These are phyloP conservation scores for Moricandia arvensis DNA, from an alignment of 345 rosid genomes.

Conservation along the genomic window DNA sequence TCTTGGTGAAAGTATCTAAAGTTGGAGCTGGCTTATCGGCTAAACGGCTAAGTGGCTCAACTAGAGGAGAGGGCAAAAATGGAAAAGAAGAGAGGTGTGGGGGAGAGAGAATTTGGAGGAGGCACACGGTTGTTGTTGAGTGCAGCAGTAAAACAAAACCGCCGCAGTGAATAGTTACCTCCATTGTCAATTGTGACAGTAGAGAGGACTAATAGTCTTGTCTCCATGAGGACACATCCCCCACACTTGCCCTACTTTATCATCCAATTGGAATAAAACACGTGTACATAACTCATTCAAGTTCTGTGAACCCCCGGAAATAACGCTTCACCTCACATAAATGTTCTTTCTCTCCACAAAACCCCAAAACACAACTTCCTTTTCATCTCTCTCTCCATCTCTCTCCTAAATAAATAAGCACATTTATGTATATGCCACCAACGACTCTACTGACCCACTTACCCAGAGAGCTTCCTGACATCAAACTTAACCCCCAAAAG, in stretches of 20 bases:
- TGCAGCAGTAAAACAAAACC: slow-evolving; percentile 33
- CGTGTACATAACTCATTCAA: not conserved
- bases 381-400: not conserved
- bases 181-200: slow-evolving; percentile 36
- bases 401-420: slow-evolving; percentile 13
- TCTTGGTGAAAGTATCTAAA: no score
- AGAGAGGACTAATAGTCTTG: slow-evolving; percentile 38
- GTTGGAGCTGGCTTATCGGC: slow-evolving; percentile 18
- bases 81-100: slow-evolving; percentile 6
- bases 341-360: slow-evolving; percentile 6
- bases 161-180: slow-evolving; percentile 42
- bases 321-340: slow-evolving; percentile 36
- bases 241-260: slow-evolving; percentile 17
- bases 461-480: slow-evolving; percentile 27
- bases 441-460: slow-evolving; percentile 33
- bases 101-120: not conserved
- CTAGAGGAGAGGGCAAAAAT: slow-evolving; percentile 16
- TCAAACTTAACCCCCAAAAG: slow-evolving; percentile 30
- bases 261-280: not conserved
- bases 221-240: slow-evolving; percentile 34
- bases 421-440: slow-evolving; percentile 28
- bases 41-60: slow-evolving; percentile 28
- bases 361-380: slow-evolving; percentile 8
- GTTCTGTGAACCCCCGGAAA: slow-evolving; percentile 39
- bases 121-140: slow-evolving; percentile 36